Evolutionary conservation across 202 grass and related monocot species (phyloP).

Genomic region (Cymbopogon flexuosus): DNA sequence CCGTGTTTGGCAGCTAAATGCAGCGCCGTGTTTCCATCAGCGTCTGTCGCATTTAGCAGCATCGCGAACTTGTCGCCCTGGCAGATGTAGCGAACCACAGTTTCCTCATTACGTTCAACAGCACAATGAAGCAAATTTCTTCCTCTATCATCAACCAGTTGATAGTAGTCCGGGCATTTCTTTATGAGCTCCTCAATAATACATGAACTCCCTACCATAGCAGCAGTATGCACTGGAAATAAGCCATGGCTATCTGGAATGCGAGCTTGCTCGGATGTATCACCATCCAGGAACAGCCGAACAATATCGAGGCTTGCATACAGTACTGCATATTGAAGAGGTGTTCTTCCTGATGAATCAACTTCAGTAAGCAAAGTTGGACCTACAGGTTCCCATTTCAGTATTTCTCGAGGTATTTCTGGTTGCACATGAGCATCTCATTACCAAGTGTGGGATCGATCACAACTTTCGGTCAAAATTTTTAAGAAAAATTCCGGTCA

Average conservation of each 20-base stretch:
- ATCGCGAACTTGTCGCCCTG: background rate
- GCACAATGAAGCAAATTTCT: constrained; percentile 1
- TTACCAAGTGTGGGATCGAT: too few species aligned
- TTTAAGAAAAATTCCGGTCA: too few species aligned
- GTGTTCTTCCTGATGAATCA: constrained; percentile 27
- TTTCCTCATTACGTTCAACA: background rate
- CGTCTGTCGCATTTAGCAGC: constrained; percentile 20
- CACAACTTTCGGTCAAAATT: too few species aligned
- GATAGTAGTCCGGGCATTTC: background rate
- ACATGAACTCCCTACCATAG: background rate
- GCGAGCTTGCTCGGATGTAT: background rate
- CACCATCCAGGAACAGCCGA: background rate
- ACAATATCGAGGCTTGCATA: background rate
- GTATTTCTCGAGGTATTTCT: constrained; percentile 16
- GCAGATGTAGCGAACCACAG: background rate
- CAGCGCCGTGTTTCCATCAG: constrained; percentile 39
- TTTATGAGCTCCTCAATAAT: background rate
- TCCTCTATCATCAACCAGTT: constrained; percentile 25
- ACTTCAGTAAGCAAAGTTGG: background rate
- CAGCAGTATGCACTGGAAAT: constrained; percentile 29
- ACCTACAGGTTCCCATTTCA: constrained; percentile 2
- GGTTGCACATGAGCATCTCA: background rate
- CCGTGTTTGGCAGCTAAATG: constrained; percentile 28
- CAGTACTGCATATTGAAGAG: constrained; percentile 4
- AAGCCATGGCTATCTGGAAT: constrained; percentile 22